A percentile compares a stretch with the other conserved stretches of the same genome.
Conservation (phyloP, 78 protist species). For the Dictyostelium firmibasis region DNA sequence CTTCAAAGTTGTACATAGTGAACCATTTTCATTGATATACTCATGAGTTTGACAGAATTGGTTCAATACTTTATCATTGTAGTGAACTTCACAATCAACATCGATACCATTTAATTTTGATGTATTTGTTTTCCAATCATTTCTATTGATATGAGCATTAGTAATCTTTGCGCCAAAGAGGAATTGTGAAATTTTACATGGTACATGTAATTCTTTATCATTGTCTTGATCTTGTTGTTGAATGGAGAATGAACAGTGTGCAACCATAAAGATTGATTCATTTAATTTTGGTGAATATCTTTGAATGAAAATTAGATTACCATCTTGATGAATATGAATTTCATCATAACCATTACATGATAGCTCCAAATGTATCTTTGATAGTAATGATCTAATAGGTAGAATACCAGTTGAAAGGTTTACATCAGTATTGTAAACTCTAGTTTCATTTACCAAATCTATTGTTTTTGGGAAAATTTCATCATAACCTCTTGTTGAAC, state of each 20-base stretch:
- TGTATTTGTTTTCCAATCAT: slow-evolving; percentile 2
- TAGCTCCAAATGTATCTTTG: slow-evolving; percentile 54
- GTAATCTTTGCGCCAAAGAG: slow-evolving; percentile 72
- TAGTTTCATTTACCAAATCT: slow-evolving; percentile 86
- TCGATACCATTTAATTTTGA: slow-evolving; percentile 20
- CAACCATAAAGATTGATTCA: slow-evolving; percentile 36
- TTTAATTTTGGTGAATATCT: slow-evolving; percentile 68
- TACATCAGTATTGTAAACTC: slow-evolving; percentile 36
- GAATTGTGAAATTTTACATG: slow-evolving; percentile 59
- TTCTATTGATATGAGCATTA: not conserved
- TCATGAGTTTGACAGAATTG: not conserved
- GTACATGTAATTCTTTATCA: not conserved
- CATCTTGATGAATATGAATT: slow-evolving; percentile 72
- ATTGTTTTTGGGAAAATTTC: slow-evolving; percentile 82
- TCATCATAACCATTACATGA: slow-evolving; percentile 39
- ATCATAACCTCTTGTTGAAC: slow-evolving; percentile 89
- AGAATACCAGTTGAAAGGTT: slow-evolving; percentile 20
- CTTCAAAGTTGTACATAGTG: not conserved
- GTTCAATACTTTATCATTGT: slow-evolving; percentile 12
- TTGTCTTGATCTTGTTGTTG: not conserved
- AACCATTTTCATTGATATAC: not conserved
- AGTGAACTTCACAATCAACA: slow-evolving; percentile 12
- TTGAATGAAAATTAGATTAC: slow-evolving; percentile 67
- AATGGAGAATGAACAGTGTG: slow-evolving; percentile 58
- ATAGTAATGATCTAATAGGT: slow-evolving; percentile 32